Evolutionary conservation across 2,329 filamentous ascomycete species (phyloP).

Genomic region (Aspergillus amoenus): DNA sequence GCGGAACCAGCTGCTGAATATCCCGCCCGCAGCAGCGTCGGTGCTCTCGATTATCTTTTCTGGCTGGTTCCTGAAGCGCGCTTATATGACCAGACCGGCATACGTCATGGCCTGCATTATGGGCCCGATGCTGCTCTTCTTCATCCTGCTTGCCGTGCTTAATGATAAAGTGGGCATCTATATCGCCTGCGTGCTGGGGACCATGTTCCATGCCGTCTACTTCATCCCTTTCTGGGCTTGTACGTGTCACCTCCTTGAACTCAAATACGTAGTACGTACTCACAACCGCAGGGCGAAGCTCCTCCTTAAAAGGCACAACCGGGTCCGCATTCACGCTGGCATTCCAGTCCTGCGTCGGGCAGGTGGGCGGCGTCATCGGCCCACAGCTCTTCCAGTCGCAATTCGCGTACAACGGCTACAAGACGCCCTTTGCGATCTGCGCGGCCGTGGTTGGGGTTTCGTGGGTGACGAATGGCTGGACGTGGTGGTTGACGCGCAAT

Average conservation of each 20-base stretch:
- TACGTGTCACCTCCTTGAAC: not conserved
- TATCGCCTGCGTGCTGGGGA: conserved; percentile 14
- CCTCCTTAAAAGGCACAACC: conserved; percentile 12
- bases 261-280: not conserved
- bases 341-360: conserved; percentile 15
- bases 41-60: conserved; percentile 14
- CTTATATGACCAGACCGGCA: conserved; percentile 14
- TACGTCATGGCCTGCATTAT: conserved; percentile 12
- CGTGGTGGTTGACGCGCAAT: conserved; percentile 12
- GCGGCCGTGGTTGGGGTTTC: conserved; percentile 5
- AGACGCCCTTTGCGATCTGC: conserved; percentile 13
- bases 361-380: conserved; percentile 13
- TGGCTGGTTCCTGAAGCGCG: conserved; percentile 14
- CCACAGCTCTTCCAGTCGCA: conserved; percentile 10
- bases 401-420: conserved; percentile 14
- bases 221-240: conserved; percentile 19
- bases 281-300: not conserved
- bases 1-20: conserved; percentile 16
- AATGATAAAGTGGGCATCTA: conserved; percentile 11
- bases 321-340: conserved; percentile 12
- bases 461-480: conserved; percentile 13
- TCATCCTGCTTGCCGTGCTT: conserved; percentile 9
- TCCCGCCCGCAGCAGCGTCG: conserved; percentile 8
- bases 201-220: conserved; percentile 15
- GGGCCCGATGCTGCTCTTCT: conserved; percentile 14